Percentiles rank a stretch among this genome's conserved stretches.
phyloP scores from a whole-genome alignment of 2,329 filamentous ascomycete genomes.

The Fusarium napiforme region DNA sequence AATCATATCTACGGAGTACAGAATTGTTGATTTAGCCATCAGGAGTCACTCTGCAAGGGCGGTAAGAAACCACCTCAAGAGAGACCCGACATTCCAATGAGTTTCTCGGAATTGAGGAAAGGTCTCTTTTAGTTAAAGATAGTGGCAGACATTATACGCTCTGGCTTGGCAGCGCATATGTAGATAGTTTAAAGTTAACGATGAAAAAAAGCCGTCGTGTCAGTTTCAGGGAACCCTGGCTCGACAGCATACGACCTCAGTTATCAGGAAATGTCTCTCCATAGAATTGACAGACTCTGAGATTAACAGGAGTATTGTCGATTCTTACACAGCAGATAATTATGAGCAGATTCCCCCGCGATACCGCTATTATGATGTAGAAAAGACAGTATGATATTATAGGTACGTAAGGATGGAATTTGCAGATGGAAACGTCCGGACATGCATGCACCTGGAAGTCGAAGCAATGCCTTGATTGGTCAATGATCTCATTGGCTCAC shows the following conservation, averaged over 20 bases:
- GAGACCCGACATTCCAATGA: conserved; percentile 15
- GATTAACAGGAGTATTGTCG: not conserved
- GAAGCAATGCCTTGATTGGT: conserved; percentile 17
- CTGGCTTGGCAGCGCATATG: conserved; percentile 25
- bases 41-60: conserved; percentile 17
- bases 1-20: not conserved
- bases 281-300: not conserved
- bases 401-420: not conserved
- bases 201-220: conserved; percentile 29
- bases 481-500: not conserved
- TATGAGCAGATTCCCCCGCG: not conserved
- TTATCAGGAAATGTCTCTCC: not conserved
- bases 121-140: not conserved
- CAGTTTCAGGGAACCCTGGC: conserved; percentile 39
- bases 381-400: not conserved
- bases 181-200: not conserved
- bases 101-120: conserved; percentile 2
- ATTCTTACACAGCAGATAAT: not conserved
- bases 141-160: conserved; percentile 3
- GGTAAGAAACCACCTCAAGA: not conserved
- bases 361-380: not conserved
- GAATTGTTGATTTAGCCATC: not conserved
- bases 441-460: conserved; percentile 1
- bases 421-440: not conserved
- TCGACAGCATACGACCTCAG: conserved; percentile 23